These are phyloP conservation scores for Onygenales sp. DNA, from an alignment of 2,329 filamentous ascomycete species.

Conservation along the genomic window DNA sequence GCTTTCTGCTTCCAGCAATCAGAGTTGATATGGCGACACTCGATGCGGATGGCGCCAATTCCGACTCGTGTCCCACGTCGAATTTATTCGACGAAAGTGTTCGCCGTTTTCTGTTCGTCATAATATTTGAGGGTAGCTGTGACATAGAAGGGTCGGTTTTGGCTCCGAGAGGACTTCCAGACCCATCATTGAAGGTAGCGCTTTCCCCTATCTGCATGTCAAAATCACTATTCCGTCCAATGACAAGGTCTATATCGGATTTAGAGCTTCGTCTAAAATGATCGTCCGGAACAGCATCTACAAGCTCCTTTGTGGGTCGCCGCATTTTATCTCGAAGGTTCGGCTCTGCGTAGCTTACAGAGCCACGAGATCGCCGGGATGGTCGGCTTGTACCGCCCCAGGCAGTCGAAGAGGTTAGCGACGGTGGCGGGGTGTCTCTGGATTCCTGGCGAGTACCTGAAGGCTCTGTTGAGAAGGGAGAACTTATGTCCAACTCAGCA, in stretches of 20 bases:
- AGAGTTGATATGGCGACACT: slow-evolving; percentile 13
- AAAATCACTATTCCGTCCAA: background rate
- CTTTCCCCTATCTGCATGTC: slow-evolving; percentile 1
- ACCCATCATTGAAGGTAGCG: slow-evolving; percentile 10
- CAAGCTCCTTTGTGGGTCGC: slow-evolving; percentile 64
- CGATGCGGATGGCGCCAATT: slow-evolving; percentile 8
- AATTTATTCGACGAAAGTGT: slow-evolving; percentile 16
- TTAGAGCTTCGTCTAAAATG: slow-evolving; percentile 36
- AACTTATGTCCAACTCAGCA: background rate
- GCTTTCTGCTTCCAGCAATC: slow-evolving; percentile 12
- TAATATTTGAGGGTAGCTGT: slow-evolving; percentile 15
- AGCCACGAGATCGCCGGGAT: slow-evolving; percentile 56
- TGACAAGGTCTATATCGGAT: slow-evolving; percentile 21
- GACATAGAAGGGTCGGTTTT: slow-evolving; percentile 8
- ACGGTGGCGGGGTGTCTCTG: slow-evolving; percentile 17
- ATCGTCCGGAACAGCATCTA: slow-evolving; percentile 60
- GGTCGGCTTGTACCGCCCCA: slow-evolving; percentile 34
- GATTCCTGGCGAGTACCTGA: slow-evolving; percentile 8
- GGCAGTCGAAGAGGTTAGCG: slow-evolving; percentile 6
- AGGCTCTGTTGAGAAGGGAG: background rate
- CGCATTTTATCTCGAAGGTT: slow-evolving; percentile 78
- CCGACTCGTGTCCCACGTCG: slow-evolving; percentile 2
- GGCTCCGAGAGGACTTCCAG: slow-evolving; percentile 11
- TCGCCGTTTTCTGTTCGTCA: slow-evolving; percentile 24
- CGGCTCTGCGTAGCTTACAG: slow-evolving; percentile 73